A percentile compares a stretch with the other conserved stretches of the same genome.
Evolutionary conservation across 768 basidiomycete species (phyloP).

Genomic region (Auricularia sp.): DNA sequence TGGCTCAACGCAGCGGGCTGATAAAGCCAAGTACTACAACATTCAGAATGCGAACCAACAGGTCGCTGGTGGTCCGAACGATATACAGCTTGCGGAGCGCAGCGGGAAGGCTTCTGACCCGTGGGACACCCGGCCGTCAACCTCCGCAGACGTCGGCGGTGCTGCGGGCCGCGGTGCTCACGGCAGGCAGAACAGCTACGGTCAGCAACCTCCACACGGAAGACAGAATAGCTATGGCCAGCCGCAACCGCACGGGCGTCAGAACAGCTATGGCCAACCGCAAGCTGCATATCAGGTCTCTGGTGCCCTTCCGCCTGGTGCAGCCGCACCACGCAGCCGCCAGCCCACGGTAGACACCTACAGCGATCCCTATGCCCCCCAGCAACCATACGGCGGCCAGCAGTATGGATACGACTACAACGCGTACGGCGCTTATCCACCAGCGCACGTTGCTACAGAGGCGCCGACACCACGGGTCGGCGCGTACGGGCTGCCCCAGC

Average conservation of each 20-base stretch:
- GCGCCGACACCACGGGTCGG: not conserved
- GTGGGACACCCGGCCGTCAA: conserved; percentile 57
- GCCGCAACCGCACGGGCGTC: conserved; percentile 14
- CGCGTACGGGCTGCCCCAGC: not conserved
- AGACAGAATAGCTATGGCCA: conserved; percentile 36
- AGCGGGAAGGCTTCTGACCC: conserved; percentile 34
- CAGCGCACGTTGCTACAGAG: not conserved
- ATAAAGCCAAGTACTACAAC: conserved; percentile 65
- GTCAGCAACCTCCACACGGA: conserved; percentile 19
- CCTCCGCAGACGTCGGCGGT: conserved; percentile 18
- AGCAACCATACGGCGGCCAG: not conserved
- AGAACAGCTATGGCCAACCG: conserved; percentile 4
- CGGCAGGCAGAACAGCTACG: conserved; percentile 30
- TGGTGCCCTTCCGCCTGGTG: not conserved
- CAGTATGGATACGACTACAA: not conserved
- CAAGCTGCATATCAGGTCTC: not conserved
- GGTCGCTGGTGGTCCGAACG: conserved; percentile 23
- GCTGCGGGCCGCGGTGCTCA: conserved; percentile 35
- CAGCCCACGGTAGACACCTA: not conserved
- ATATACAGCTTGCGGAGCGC: conserved; percentile 53
- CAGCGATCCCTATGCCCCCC: not conserved
- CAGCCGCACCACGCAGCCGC: not conserved
- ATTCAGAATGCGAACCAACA: conserved; percentile 19
- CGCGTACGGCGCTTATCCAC: not conserved
- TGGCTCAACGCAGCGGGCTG: conserved; percentile 60